Evolutionary conservation across 257 asterid genomes (phyloP), one percentile per base, ranked within the genome.

Genomic region (Paraleonurus japonicus): DNA sequence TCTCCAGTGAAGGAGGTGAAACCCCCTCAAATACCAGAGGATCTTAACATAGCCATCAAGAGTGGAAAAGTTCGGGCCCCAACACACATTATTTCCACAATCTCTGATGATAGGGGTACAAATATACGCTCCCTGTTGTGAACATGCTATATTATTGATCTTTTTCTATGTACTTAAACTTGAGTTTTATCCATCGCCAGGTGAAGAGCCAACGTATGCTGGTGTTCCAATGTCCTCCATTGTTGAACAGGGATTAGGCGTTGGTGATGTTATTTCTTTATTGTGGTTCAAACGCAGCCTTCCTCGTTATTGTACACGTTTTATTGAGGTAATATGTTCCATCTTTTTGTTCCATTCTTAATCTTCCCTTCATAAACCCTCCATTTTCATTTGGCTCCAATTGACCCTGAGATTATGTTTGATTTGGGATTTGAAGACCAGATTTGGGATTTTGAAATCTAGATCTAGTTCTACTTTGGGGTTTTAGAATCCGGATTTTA

Each of bases 11-110:
- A 92, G 88, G 99, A 92, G 78, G 88, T 92, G 62, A 81, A 67
- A 43, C 98, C 98, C 28, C 98, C 99, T 64, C 99, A 83, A 88
- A 95, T 95, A 72, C 99, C 99, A 0, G 98, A 95, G 87, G 99
- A 95, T 85, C 97, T 95, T 60, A 88, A 70, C 78, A 79, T 79
- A 4, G 98, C 98, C 76, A 92, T 95, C 75, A 92, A 92, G 89
- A 89, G 98, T 57, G 98, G 99, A 45, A 95, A 95, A 89, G 98
- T 92, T 73, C 86, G 98, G 64, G 99, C 99, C 70, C 99, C 99
- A 74, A 95, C 99, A 48, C 99, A 95, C 74, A 89, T 95, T 65
- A 95, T 95, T 79, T 88, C 99, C 76, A 95, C 99, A 57, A 92
- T 95, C 76, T 95, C 99, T 76, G 99, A 95, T 55, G 99, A 95